Evolutionary conservation across 805 yeast species (phyloP).

Genomic region (Pichia insulana): DNA sequence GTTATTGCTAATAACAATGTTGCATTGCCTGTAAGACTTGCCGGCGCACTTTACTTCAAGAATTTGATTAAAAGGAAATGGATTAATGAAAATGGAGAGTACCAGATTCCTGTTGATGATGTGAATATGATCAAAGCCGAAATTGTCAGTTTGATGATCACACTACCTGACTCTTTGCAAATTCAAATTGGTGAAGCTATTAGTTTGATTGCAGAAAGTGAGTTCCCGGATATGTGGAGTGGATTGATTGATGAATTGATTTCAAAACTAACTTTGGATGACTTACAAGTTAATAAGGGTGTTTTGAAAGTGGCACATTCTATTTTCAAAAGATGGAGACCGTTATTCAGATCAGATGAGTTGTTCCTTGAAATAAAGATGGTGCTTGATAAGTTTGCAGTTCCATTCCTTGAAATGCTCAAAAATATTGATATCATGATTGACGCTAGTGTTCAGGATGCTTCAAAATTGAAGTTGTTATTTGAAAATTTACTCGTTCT

Average conservation of each 20-base stretch:
- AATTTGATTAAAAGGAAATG: conserved; percentile 77
- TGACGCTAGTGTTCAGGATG: conserved; percentile 34
- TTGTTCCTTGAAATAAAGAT: conserved; percentile 78
- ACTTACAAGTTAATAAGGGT: conserved; percentile 71
- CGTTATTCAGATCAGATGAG: conserved; percentile 84
- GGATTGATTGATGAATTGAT: conserved; percentile 68
- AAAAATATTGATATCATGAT: conserved; percentile 60
- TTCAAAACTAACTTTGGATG: conserved; percentile 50
- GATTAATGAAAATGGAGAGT: conserved; percentile 84
- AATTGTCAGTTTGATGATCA: conserved; percentile 79
- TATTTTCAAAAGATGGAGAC: conserved; percentile 95
- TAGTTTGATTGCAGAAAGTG: conserved; percentile 88
- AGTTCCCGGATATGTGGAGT: conserved; percentile 89
- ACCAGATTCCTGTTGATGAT: conserved; percentile 53
- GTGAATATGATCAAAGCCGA: conserved; percentile 62
- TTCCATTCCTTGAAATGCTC: conserved; percentile 68
- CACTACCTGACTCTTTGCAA: conserved; percentile 70
- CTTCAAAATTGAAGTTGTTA: conserved; percentile 43
- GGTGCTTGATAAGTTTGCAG: conserved; percentile 75
- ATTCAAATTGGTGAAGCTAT: conserved; percentile 94
- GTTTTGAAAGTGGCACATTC: conserved; percentile 90
- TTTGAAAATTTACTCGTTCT: conserved; percentile 66
- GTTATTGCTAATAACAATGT: conserved; percentile 59
- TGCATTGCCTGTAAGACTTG: conserved; percentile 56
- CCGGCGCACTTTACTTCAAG: conserved; percentile 86